phyloP scores from a whole-genome alignment of 2,329 filamentous ascomycete species.

The Bipolaris victoriae region DNA sequence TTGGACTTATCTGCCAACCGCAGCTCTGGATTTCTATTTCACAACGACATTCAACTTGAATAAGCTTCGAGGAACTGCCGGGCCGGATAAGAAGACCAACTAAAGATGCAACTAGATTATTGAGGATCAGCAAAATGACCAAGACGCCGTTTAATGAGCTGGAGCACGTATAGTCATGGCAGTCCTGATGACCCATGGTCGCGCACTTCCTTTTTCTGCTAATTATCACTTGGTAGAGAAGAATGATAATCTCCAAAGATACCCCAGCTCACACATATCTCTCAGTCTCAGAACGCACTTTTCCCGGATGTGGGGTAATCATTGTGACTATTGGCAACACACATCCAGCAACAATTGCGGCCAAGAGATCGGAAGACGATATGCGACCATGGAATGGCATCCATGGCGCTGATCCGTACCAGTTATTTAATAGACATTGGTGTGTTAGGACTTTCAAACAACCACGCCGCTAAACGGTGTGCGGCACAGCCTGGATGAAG shows the following conservation, averaged over 20 bases:
- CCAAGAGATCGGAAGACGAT: neutral
- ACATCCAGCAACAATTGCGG: neutral
- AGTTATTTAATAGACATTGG: neutral
- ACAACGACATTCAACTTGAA: constrained; percentile 59
- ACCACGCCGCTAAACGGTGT: neutral
- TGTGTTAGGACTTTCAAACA: neutral
- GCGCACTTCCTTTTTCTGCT: no score
- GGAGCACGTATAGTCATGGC: no score
- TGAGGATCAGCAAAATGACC: neutral
- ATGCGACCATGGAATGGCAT: neutral
- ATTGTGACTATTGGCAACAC: neutral
- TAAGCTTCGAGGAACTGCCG: constrained; percentile 51
- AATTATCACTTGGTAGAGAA: no score
- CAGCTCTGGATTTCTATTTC: constrained; percentile 54
- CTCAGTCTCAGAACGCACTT: no score
- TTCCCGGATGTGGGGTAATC: no score
- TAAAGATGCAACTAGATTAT: neutral
- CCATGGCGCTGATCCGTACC: neutral
- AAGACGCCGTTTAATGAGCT: neutral
- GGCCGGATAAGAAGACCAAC: constrained; percentile 38
- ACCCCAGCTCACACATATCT: no score
- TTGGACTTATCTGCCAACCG: constrained; percentile 55
- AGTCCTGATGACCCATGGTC: no score
- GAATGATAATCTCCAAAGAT: no score
- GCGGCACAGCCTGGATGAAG: neutral